Evolutionary conservation across 768 basidiomycete species (phyloP).

Genomic region (Candolleomyces aberdarensis): DNA sequence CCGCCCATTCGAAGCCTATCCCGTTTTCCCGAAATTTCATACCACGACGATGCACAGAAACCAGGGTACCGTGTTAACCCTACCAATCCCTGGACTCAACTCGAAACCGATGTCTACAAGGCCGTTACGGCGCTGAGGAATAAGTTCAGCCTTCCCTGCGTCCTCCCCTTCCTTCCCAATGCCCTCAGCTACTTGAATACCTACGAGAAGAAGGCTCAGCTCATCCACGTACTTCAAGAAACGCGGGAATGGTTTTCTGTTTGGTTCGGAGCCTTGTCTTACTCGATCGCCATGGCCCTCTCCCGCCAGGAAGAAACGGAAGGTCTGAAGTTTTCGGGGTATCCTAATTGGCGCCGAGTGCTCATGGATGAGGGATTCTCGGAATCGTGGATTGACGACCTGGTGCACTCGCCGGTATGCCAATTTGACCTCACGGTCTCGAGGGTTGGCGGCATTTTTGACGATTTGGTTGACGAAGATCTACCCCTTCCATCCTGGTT

Average conservation of each 20-base stretch:
- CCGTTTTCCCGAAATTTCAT: neutral
- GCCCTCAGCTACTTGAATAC: neutral
- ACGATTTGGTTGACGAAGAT: too few relatives aligned
- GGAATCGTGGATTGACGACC: too few relatives aligned
- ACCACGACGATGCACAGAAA: neutral
- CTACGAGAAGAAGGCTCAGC: too few relatives aligned
- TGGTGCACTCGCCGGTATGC: too few relatives aligned
- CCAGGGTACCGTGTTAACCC: neutral
- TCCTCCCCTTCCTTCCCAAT: neutral
- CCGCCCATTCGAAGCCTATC: neutral
- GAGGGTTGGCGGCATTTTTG: too few relatives aligned
- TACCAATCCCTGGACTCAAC: neutral
- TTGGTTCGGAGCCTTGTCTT: neutral
- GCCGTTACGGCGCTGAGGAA: neutral
- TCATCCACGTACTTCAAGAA: neutral
- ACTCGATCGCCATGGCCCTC: neutral
- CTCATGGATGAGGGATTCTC: too few relatives aligned
- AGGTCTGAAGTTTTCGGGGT: too few relatives aligned
- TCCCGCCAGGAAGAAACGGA: too few relatives aligned
- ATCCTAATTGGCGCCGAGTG: too few relatives aligned
- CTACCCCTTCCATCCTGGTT: too few relatives aligned
- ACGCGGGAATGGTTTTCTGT: neutral
- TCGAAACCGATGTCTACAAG: neutral
- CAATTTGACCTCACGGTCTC: too few relatives aligned
- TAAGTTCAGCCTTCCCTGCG: neutral